These are phyloP conservation scores for Themeda triandra DNA, from an alignment of 176 grass and related monocot genomes.

Conservation along the genomic window DNA sequence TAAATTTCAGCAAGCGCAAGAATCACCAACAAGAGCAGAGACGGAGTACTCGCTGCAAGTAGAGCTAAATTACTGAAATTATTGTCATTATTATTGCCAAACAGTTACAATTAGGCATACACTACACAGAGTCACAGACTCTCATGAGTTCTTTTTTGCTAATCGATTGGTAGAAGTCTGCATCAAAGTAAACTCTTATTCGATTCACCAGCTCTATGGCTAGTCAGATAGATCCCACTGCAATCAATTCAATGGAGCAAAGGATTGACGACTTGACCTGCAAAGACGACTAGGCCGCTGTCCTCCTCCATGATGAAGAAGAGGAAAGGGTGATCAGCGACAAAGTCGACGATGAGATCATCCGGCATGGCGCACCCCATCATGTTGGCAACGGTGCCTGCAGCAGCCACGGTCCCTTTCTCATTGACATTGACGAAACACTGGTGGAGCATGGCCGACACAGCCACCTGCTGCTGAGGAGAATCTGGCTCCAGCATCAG, in stretches of 20 bases:
- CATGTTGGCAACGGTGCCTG: neutral
- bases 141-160: neutral
- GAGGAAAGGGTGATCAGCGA: constrained; percentile 33
- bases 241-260: neutral
- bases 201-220: neutral
- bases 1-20: neutral
- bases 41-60: neutral
- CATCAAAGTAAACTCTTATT: neutral
- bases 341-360: constrained; percentile 4
- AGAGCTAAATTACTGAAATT: neutral
- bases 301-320: constrained; percentile 36
- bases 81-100: neutral
- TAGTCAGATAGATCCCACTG: neutral
- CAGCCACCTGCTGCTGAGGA: neutral
- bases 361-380: neutral
- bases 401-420: constrained; percentile 43
- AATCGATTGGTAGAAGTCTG: neutral
- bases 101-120: neutral
- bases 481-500: neutral
- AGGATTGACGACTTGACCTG: constrained; percentile 28
- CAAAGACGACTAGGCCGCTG: constrained; percentile 4
- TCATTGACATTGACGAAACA: constrained; percentile 37
- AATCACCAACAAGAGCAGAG: neutral
- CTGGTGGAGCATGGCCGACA: neutral
- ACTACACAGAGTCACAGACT: neutral